These are phyloP conservation scores for Triticum monococcum DNA, from an alignment of 176 grass and related monocot species.

Conservation along the genomic window DNA sequence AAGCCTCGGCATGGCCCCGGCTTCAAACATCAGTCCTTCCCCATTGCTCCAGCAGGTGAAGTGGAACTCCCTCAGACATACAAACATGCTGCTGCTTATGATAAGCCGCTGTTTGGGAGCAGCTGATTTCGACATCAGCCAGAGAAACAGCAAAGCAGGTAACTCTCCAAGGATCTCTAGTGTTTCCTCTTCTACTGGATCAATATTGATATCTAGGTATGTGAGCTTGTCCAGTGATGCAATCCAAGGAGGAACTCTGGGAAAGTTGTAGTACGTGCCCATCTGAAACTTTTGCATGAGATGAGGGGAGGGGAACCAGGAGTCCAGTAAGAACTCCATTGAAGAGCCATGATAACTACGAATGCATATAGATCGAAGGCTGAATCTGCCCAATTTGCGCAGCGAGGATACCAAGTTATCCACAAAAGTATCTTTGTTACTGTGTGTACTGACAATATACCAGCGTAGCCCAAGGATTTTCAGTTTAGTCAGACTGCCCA, in stretches of 20 bases:
- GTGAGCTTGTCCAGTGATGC: conserved; percentile 19
- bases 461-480: conserved; percentile 14
- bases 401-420: conserved; percentile 32
- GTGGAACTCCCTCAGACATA: conserved; percentile 2
- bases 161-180: conserved; percentile 4
- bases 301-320: conserved; percentile 24
- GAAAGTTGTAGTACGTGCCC: neutral
- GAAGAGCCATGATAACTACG: neutral
- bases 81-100: conserved; percentile 1
- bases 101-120: neutral
- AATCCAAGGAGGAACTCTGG: conserved; percentile 27
- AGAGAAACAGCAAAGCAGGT: conserved; percentile 16
- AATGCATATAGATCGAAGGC: conserved; percentile 13
- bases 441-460: neutral
- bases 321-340: conserved; percentile 30
- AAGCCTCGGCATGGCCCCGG: conserved; percentile 12
- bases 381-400: neutral
- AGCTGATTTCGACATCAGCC: neutral
- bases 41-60: conserved; percentile 26
- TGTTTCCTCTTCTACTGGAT: neutral
- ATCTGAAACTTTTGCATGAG: conserved; percentile 25
- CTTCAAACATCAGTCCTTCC: conserved; percentile 4
- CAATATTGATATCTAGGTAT: conserved; percentile 20
- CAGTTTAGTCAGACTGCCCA: conserved; percentile 22
- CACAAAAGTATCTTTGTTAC: neutral